Percentiles rank a stretch among this genome's conserved stretches.
Evolutionary conservation across 352 stramenopile species (phyloP).

Genomic region (Globisporangium splendens): DNA sequence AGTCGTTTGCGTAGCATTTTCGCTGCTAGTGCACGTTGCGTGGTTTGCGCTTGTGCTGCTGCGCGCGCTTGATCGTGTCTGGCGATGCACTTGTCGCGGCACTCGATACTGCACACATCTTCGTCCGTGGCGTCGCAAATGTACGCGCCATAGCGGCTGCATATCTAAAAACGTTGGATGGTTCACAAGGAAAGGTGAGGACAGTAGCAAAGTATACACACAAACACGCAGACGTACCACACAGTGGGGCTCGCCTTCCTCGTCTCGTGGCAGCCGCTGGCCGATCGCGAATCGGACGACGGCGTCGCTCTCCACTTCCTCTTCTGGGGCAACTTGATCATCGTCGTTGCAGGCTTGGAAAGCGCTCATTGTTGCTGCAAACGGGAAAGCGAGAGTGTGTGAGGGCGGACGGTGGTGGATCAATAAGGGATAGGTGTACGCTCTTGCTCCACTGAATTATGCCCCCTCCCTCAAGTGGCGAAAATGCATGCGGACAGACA

Average conservation of each 20-base stretch:
- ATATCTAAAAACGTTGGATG: constrained; percentile 24
- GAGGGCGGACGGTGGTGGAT: no score
- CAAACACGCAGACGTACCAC: constrained; percentile 7
- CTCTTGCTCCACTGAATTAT: no score
- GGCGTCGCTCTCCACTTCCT: background rate
- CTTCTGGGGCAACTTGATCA: background rate
- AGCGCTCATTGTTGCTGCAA: background rate
- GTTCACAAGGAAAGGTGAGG: no score
- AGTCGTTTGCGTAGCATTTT: constrained; percentile 28
- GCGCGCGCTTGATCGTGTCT: constrained; percentile 9
- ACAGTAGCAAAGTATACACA: background rate
- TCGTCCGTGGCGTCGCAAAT: constrained; percentile 79
- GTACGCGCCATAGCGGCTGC: constrained; percentile 70
- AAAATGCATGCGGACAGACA: no score
- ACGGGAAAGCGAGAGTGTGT: no score
- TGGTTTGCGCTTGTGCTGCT: background rate
- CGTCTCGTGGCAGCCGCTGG: constrained; percentile 10
- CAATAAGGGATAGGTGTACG: no score
- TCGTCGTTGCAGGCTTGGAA: background rate
- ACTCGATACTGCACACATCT: constrained; percentile 83
- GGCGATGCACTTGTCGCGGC: constrained; percentile 40
- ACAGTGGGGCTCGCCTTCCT: constrained; percentile 10
- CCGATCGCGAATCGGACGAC: constrained; percentile 12
- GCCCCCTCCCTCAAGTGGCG: no score
- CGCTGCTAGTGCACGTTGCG: constrained; percentile 6